These are phyloP conservation scores for Suillus tomentosus DNA, from an alignment of 768 basidiomycete species.

Conservation along the genomic window DNA sequence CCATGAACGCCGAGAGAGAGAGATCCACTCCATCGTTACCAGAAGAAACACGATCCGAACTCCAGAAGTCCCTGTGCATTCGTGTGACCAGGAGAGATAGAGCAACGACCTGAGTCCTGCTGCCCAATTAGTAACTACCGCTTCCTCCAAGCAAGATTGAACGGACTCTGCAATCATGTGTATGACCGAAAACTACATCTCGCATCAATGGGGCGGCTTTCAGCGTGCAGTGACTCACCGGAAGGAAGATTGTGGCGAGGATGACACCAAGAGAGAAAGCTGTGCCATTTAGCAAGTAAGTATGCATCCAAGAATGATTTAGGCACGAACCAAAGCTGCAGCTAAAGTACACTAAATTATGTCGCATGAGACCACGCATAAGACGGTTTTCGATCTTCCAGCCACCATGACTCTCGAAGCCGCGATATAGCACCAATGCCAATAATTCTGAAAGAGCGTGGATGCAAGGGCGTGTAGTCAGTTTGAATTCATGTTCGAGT, in stretches of 20 bases:
- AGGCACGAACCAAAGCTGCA: background rate
- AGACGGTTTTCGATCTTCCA: background rate
- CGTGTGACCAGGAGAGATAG: background rate
- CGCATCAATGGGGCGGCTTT: background rate
- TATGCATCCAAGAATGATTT: background rate
- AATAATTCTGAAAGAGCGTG: background rate
- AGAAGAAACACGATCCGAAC: background rate
- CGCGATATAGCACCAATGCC: background rate
- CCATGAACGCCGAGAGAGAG: background rate
- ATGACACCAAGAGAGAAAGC: background rate
- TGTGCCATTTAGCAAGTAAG: background rate
- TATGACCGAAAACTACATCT: background rate
- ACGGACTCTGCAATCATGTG: background rate
- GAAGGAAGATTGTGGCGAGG: background rate
- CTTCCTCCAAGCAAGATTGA: background rate
- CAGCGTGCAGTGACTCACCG: background rate
- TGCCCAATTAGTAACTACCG: background rate
- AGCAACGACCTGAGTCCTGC: background rate
- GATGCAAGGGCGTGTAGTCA: background rate
- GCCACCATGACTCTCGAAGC: background rate
- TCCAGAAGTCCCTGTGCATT: background rate
- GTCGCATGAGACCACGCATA: background rate
- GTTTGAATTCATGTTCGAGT: background rate
- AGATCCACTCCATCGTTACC: background rate
- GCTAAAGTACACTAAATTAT: background rate